A percentile compares a stretch with the other conserved stretches of the same genome.
Evolutionary conservation across 1,284 basidiomycete genomes (phyloP).

Genomic region (Ustilago shanxiensis): DNA sequence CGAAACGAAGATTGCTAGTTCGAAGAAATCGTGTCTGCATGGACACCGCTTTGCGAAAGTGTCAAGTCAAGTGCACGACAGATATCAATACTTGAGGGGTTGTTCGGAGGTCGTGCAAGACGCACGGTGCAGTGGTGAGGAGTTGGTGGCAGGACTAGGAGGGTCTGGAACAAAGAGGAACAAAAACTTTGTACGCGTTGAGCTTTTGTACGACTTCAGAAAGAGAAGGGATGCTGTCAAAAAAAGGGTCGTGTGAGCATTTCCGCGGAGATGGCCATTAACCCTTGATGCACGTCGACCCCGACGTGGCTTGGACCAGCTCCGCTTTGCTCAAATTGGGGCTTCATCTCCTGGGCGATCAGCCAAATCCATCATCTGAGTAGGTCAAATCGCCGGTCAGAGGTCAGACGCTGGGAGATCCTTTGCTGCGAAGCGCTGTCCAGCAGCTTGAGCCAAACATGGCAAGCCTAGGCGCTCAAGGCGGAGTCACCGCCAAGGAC

Average conservation of each 20-base stretch:
- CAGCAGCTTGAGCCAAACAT: conserved; percentile 4
- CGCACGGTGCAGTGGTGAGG: too few species aligned
- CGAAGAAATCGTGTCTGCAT: conserved; percentile 25
- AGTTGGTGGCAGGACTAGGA: too few species aligned
- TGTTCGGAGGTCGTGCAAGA: too few species aligned
- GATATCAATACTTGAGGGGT: too few species aligned
- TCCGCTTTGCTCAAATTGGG: background rate
- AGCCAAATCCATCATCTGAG: too few species aligned
- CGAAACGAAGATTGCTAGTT: conserved; percentile 9
- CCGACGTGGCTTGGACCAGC: conserved; percentile 13
- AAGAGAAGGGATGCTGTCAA: conserved; percentile 4
- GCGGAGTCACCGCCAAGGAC: conserved; percentile 6
- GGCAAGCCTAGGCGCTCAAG: conserved; percentile 7
- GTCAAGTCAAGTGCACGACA: too few species aligned
- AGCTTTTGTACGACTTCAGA: background rate
- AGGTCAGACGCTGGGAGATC: background rate
- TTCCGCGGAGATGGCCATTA: conserved; percentile 41
- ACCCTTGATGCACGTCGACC: background rate
- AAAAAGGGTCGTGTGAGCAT: background rate
- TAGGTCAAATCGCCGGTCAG: background rate
- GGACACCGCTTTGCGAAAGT: background rate
- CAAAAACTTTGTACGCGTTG: background rate
- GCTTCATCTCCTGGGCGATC: background rate
- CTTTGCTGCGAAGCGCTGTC: background rate
- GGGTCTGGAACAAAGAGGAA: too few species aligned